phyloP scores from a whole-genome alignment of 805 yeast species.

The Starmerella lactis-condensi region DNA sequence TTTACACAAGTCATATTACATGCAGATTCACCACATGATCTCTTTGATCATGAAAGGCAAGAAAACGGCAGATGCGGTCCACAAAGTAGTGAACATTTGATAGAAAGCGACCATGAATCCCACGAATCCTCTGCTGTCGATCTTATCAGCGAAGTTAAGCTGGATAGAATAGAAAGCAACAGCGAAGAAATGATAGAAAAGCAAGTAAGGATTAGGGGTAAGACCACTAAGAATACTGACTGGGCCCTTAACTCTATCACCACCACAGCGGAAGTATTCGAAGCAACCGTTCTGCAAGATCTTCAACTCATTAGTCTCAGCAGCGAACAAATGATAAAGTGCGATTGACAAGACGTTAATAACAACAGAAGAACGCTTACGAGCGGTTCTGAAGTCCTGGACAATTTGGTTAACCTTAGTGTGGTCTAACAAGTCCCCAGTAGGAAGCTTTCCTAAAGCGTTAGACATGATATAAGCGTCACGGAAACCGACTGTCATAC shows the following conservation, averaged over 20 bases:
- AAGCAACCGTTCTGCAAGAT: slow-evolving; percentile 79
- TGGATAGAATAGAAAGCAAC: slow-evolving; percentile 76
- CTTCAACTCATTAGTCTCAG: slow-evolving; percentile 45
- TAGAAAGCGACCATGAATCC: slow-evolving; percentile 53
- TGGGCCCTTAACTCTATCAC: slow-evolving; percentile 59
- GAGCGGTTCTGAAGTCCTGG: slow-evolving; percentile 50
- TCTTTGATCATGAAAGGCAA: slow-evolving; percentile 46
- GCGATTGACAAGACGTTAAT: slow-evolving; percentile 84
- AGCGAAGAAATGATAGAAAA: slow-evolving; percentile 71
- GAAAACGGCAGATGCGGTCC: slow-evolving; percentile 60
- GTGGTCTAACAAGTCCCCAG: slow-evolving; percentile 38
- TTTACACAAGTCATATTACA: not conserved
- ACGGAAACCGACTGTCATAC: slow-evolving; percentile 92
- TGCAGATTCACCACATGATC: slow-evolving; percentile 6
- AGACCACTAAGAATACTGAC: slow-evolving; percentile 70
- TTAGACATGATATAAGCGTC: slow-evolving; percentile 58
- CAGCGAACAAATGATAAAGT: slow-evolving; percentile 75
- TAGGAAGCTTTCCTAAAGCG: slow-evolving; percentile 36
- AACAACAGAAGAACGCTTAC: slow-evolving; percentile 67
- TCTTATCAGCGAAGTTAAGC: slow-evolving; percentile 40
- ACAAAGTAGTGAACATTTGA: slow-evolving; percentile 48
- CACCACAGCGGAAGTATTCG: slow-evolving; percentile 68
- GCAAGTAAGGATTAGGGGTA: slow-evolving; percentile 49
- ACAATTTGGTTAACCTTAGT: slow-evolving; percentile 38
- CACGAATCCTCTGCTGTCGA: slow-evolving; percentile 29